Evolutionary conservation across 495 filamentous ascomycete species (phyloP), one percentile per base, ranked within the genome.

Genomic region (Filosporella fistucella): DNA sequence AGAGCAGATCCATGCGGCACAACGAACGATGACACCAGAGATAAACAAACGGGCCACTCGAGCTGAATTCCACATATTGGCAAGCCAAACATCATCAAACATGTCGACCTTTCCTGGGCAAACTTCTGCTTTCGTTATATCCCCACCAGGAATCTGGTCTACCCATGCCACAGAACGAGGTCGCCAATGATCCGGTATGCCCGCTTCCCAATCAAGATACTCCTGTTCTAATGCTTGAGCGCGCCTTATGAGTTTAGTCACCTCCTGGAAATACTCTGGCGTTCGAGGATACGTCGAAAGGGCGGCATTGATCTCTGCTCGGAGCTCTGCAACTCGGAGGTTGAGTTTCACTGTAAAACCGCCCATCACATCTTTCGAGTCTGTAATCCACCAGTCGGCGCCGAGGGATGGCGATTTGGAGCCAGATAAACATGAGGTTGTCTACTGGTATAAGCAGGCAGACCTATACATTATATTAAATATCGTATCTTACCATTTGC

Each of bases 81-180:
- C 67, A 24, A 71, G 66, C 65, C 64, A 76, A 17, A 79, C 57
- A 56, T 78, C 74, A 23, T 29, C 47, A 57, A 75, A 79, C 21
- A 69, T 55, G 49, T 79, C 72, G 9, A 78, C 64, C 8, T 66
- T 60, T 12, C 74, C 74, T 1, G 75, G 74, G 48, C 67, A 77
- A 1, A 73, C 68, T 20, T 75, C 71, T 3, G 64, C 60, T 23
- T 59, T 55, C 6, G 54, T 30, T 46, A 69, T 66, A 55, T 74
- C 67, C 1, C 41, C 30, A 10, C 60, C 65, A 13, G 60, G 59
- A 24, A 67, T 40, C 28, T 58, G 54, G 51, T 66, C 62, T 23
- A 72, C 66, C 70, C 70, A 74, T 29, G 60, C 65, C 14, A 74
- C 61, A 9, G 72, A 74, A 44, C 53, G 55, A 54, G 51, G 60